phyloP scores from a whole-genome alignment of 2,329 filamentous ascomycete species.

The Trichoderma pleuroti region DNA sequence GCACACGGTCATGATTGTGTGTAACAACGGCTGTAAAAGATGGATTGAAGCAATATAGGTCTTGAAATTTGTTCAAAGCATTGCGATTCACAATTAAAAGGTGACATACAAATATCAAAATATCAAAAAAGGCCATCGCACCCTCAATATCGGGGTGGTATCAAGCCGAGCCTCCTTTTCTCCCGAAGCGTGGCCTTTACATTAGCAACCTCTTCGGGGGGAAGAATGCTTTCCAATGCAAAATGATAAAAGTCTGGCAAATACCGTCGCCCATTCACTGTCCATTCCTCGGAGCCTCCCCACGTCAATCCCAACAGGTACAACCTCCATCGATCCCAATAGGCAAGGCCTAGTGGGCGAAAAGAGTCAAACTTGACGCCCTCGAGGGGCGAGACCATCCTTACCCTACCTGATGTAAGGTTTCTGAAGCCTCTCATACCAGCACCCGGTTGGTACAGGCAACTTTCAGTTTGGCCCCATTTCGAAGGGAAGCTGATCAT shows the following conservation, averaged over 20 bases:
- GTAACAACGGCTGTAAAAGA: no score
- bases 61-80: no score
- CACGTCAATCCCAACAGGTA: conserved; percentile 19
- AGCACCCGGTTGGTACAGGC: rapidly evolving
- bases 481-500: not conserved
- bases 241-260: not conserved
- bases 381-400: not conserved
- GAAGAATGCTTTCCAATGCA: conserved; percentile 9
- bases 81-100: no score
- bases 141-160: no score
- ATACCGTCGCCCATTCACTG: not conserved
- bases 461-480: not conserved
- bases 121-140: no score
- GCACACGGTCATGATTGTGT: no score
- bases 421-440: not conserved
- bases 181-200: not conserved
- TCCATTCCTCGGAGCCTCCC: not conserved
- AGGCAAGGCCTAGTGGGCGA: conserved; percentile 21
- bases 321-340: conserved; percentile 24
- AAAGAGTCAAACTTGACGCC: conserved; percentile 21
- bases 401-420: not conserved
- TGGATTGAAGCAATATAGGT: no score
- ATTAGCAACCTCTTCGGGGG: not conserved
- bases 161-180: not conserved
- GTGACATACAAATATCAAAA: no score